Evolutionary conservation across 345 rosid genomes (phyloP).

Genomic region (Eucalyptus lansdowneana): DNA sequence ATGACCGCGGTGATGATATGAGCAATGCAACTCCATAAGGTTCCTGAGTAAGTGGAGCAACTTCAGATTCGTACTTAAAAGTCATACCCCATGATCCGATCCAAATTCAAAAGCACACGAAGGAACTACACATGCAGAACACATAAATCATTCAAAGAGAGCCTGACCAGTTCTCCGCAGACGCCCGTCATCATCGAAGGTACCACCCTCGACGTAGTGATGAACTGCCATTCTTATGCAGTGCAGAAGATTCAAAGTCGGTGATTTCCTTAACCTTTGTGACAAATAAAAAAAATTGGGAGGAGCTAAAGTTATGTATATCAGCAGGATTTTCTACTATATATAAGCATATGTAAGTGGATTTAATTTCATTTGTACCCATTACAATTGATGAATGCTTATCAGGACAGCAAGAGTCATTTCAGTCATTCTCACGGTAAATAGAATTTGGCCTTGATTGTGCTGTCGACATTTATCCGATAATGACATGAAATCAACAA

Average conservation of each 20-base stretch:
- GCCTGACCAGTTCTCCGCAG: constrained; percentile 22
- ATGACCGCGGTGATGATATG: constrained; percentile 47
- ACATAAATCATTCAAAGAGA: neutral
- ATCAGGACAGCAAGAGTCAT: neutral
- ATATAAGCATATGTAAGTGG: neutral
- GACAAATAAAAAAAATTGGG: neutral
- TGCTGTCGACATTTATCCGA: neutral
- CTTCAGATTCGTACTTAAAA: neutral
- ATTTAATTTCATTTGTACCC: neutral
- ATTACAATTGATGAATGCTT: neutral
- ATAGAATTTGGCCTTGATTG: neutral
- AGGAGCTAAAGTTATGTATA: neutral
- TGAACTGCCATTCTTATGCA: constrained; percentile 14
- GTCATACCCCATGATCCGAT: neutral
- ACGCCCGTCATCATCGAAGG: constrained; percentile 28
- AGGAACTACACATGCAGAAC: neutral
- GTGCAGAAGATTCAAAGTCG: neutral
- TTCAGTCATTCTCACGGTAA: neutral
- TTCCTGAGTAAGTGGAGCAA: constrained; percentile 24
- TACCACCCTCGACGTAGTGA: constrained; percentile 1
- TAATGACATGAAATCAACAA: neutral
- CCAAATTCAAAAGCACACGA: neutral
- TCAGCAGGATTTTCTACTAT: neutral
- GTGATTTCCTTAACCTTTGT: neutral
- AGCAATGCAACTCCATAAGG: constrained; percentile 31